phyloP scores from a whole-genome alignment of 139 green algal species.

The Yamagishiella unicocca region DNA sequence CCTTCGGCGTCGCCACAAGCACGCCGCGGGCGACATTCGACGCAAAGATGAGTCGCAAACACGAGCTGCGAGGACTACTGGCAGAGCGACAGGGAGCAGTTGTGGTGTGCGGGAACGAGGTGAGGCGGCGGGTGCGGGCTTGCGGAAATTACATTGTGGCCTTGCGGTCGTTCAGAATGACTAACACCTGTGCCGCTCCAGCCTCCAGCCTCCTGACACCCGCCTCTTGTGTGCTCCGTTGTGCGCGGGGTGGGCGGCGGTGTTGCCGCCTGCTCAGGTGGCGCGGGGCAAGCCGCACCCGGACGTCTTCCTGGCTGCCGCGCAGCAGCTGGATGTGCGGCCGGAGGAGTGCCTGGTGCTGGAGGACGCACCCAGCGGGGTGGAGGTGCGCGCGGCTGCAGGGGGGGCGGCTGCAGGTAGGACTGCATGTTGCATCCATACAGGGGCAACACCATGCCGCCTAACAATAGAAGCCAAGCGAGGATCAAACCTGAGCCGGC shows the following conservation, averaged over 20 bases:
- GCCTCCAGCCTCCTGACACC: not conserved
- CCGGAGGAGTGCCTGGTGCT: constrained; percentile 82
- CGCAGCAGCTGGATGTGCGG: constrained; percentile 61
- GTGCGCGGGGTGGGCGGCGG: too few species aligned
- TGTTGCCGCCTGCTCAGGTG: constrained; percentile 19
- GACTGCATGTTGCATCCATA: too few species aligned
- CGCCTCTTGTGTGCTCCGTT: too few species aligned
- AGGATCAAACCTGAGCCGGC: too few species aligned
- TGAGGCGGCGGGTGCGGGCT: constrained; percentile 3
- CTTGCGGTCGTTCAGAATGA: too few species aligned
- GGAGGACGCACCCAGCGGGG: constrained; percentile 88
- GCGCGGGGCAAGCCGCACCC: constrained; percentile 87
- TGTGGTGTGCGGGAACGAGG: constrained; percentile 83
- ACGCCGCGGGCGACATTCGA: constrained; percentile 70
- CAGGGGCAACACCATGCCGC: too few species aligned
- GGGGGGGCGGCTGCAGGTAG: too few species aligned
- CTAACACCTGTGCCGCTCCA: too few species aligned
- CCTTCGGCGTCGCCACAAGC: constrained; percentile 85
- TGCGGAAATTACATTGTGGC: not conserved
- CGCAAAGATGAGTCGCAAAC: constrained; percentile 70
- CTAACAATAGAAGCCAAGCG: too few species aligned
- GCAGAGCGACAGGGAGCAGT: constrained; percentile 6
- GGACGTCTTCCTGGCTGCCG: constrained; percentile 86
- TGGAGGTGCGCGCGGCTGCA: constrained; percentile 57
- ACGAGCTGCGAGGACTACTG: constrained; percentile 65